Conservation (phyloP, 78 protist genomes). For the Pigoraptor vietnamica region DNA sequence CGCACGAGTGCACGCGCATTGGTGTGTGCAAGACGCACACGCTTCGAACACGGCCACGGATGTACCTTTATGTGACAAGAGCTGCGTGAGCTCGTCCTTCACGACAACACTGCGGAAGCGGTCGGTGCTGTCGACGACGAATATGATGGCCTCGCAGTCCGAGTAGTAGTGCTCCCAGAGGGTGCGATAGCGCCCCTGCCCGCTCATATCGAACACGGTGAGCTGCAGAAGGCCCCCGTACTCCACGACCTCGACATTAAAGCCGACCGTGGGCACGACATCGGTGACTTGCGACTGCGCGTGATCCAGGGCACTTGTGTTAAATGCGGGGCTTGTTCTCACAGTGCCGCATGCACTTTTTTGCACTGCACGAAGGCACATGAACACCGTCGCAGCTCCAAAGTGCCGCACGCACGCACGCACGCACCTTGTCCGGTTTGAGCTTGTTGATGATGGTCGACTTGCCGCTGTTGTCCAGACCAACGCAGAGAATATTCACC, state of each 20-base stretch:
- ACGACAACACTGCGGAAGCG: slow-evolving; percentile 64
- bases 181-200: slow-evolving; percentile 58
- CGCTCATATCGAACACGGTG: slow-evolving; percentile 80
- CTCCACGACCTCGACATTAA: slow-evolving; percentile 49
- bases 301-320: too few species aligned
- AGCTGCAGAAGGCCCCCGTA: slow-evolving; percentile 33
- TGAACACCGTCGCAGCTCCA: too few species aligned
- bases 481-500: slow-evolving; percentile 36
- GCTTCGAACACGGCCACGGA: too few species aligned
- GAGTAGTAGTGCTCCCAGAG: slow-evolving; percentile 78
- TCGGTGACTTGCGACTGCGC: background rate
- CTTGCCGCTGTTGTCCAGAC: slow-evolving; percentile 80
- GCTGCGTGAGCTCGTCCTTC: slow-evolving; percentile 61
- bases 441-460: slow-evolving; percentile 70
- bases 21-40: background rate
- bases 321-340: too few species aligned
- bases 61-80: background rate
- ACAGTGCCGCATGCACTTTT: too few species aligned
- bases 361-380: too few species aligned
- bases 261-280: slow-evolving; percentile 68
- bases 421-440: slow-evolving; percentile 47
- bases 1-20: background rate
- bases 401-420: slow-evolving; percentile 3
- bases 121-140: slow-evolving; percentile 74
- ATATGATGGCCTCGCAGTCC: slow-evolving; percentile 63